These are phyloP conservation scores for Aechmea fasciata DNA, from an alignment of 176 grass and related monocot genomes.

Conservation along the genomic window DNA sequence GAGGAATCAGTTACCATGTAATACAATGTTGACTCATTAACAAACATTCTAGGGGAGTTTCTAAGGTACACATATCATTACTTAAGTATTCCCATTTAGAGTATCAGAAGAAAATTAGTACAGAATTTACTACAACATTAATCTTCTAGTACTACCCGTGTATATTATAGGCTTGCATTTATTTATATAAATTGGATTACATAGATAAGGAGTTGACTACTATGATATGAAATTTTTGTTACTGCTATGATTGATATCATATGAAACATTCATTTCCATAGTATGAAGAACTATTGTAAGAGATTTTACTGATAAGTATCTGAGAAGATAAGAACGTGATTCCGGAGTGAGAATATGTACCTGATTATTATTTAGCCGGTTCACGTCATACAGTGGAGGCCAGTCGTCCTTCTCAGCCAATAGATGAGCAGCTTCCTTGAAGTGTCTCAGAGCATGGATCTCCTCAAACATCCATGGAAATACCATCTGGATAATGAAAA, in stretches of 20 bases:
- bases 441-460: slow-evolving; percentile 43
- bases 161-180: no score
- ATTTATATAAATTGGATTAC: no score
- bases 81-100: no score
- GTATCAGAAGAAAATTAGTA: no score
- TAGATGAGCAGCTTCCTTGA: slow-evolving; percentile 77
- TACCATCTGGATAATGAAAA: slow-evolving; percentile 40
- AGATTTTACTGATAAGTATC: not conserved
- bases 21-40: no score
- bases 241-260: not conserved
- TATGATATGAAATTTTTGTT: not conserved
- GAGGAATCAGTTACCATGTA: no score
- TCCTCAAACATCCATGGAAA: slow-evolving; percentile 89
- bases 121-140: no score
- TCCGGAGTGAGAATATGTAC: slow-evolving; percentile 23
- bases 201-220: not conserved
- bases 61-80: no score
- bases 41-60: no score
- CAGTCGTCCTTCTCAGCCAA: slow-evolving; percentile 68
- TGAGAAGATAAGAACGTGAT: not conserved
- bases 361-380: slow-evolving; percentile 67
- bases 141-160: no score
- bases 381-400: slow-evolving; percentile 60
- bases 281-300: not conserved
- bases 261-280: not conserved